phyloP scores from a whole-genome alignment of 228 moss, liverwort and hornwort genomes.

The Sphagnum magellanicum region DNA sequence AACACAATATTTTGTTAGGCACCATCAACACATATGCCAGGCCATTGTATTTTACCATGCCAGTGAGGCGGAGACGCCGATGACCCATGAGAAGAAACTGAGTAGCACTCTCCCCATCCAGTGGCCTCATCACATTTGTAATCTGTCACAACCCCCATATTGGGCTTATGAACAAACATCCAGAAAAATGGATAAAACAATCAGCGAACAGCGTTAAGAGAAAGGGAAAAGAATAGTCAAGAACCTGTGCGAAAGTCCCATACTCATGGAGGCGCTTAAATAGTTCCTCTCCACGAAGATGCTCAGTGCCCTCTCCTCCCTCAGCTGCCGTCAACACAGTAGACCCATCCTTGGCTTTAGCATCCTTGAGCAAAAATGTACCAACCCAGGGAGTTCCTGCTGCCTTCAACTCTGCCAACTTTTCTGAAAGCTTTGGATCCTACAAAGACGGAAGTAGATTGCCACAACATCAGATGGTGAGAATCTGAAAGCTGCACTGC shows the following conservation, averaged over 20 bases:
- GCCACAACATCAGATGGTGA: not conserved
- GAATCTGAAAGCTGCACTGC: not conserved
- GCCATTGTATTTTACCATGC: conserved; percentile 53
- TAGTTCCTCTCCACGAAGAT: conserved; percentile 88
- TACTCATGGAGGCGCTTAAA: conserved; percentile 93
- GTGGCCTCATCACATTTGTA: conserved; percentile 89
- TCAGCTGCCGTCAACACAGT: conserved; percentile 60
- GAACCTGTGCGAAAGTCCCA: conserved; percentile 99
- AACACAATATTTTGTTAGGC: conserved; percentile 1
- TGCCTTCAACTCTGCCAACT: conserved; percentile 81
- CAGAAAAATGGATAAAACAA: conserved; percentile 1
- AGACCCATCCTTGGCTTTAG: conserved; percentile 57
- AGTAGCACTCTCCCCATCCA: conserved; percentile 81
- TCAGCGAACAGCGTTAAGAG: conserved; percentile 11
- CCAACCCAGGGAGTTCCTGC: conserved; percentile 98
- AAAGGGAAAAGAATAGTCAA: conserved; percentile 33
- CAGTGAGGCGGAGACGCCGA: conserved; percentile 90
- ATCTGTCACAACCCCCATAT: conserved; percentile 39
- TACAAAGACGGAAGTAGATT: conserved; percentile 17
- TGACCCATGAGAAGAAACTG: conserved; percentile 99
- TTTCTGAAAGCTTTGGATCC: conserved; percentile 91
- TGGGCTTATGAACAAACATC: not conserved
- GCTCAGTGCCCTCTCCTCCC: conserved; percentile 60
- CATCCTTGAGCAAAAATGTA: conserved; percentile 83
- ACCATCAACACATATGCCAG: not conserved